Evolutionary conservation across 441 rosid species (phyloP).

Genomic region (Capsella rubella): DNA sequence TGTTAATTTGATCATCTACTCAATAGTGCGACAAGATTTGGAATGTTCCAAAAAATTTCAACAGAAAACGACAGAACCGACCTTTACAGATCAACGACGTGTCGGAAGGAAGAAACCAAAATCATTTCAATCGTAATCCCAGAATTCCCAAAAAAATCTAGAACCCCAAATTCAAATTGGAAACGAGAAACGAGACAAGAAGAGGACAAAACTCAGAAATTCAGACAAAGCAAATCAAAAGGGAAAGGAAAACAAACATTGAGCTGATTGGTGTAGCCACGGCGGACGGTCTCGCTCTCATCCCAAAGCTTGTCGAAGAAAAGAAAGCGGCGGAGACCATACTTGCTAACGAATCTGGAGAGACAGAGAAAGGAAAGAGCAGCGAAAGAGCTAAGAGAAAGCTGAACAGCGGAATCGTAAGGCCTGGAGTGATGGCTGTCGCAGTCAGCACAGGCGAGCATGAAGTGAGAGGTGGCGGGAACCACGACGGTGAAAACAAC

Average conservation of each 20-base stretch:
- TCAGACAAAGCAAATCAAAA: constrained; percentile 7
- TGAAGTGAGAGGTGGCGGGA: constrained; percentile 74
- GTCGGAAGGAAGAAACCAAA: constrained; percentile 2
- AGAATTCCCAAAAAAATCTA: constrained; percentile 14
- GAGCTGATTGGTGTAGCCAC: constrained; percentile 74
- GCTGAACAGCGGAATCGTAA: constrained; percentile 73
- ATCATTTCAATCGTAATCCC: not conserved
- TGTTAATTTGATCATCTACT: not conserved
- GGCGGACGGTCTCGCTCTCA: constrained; percentile 81
- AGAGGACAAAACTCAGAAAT: not conserved
- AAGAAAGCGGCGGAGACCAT: constrained; percentile 74
- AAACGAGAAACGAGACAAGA: not conserved
- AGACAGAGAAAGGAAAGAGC: constrained; percentile 78
- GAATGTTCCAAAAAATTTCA: not conserved
- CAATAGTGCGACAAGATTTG: not conserved
- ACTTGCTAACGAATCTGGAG: constrained; percentile 65
- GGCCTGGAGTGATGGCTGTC: constrained; percentile 75
- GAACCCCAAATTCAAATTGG: constrained; percentile 22
- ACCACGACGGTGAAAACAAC: constrained; percentile 64
- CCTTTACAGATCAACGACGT: constrained; percentile 6
- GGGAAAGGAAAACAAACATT: constrained; percentile 57
- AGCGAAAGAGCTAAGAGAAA: constrained; percentile 76
- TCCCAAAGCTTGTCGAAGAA: constrained; percentile 91
- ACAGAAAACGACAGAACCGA: constrained; percentile 23
- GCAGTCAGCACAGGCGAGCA: constrained; percentile 74